A percentile compares a stretch with the other conserved stretches of the same genome.
Conservation (phyloP, 164 flowering plant genomes). For the Piper longum region DNA sequence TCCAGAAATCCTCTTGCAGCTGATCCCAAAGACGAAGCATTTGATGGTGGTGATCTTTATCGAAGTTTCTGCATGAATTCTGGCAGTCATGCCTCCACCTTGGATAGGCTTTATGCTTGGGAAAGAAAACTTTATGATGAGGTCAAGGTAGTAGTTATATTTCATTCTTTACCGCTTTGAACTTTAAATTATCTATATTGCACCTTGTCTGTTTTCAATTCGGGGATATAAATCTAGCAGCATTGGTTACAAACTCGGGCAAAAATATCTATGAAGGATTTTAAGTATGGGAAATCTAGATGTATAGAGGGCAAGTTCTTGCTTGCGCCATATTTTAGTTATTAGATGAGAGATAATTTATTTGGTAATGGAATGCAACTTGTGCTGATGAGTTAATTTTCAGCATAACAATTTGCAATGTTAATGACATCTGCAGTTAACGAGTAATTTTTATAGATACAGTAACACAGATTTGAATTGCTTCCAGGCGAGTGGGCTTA, state of each 20-base stretch:
- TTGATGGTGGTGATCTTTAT: conserved; percentile 33
- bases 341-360: too few species aligned
- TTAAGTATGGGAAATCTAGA: too few species aligned
- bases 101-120: conserved; percentile 93
- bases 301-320: too few species aligned
- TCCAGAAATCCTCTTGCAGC: conserved; percentile 55
- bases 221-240: neutral
- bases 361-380: neutral
- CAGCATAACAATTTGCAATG: neutral
- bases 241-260: neutral
- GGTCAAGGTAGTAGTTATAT: conserved; percentile 57
- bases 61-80: conserved; percentile 68
- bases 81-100: conserved; percentile 91
- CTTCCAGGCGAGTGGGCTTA: conserved; percentile 58
- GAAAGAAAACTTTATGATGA: conserved; percentile 96
- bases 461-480: neutral
- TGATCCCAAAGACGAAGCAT: conserved; percentile 34
- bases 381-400: neutral
- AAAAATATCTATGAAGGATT: too few species aligned
- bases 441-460: too few species aligned
- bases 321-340: too few species aligned
- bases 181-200: too few species aligned
- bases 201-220: neutral
- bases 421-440: too few species aligned
- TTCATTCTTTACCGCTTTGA: neutral